Conservation (phyloP, 139 green algal species). For the Micractinium sp. region DNA sequence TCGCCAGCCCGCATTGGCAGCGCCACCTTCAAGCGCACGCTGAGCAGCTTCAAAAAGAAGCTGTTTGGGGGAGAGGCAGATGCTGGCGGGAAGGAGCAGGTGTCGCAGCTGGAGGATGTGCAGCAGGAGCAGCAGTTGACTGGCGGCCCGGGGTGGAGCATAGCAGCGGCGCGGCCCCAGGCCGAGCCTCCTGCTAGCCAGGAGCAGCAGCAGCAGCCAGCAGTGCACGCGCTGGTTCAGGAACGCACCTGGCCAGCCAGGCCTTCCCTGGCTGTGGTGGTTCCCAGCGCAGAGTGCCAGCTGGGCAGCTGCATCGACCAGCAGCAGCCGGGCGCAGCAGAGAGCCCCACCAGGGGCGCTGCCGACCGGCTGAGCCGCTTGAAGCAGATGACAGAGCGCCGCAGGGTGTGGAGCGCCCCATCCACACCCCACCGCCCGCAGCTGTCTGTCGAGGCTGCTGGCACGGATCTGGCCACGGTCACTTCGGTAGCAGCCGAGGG, state of each 20-base stretch:
- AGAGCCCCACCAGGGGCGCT: neutral
- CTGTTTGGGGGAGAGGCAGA: constrained; percentile 7
- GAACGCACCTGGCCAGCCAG: neutral
- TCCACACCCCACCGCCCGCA: too few species aligned
- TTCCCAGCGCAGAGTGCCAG: neutral
- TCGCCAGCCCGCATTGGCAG: neutral
- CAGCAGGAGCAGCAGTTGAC: neutral
- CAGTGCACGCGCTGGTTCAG: neutral
- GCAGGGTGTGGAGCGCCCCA: constrained; percentile 29
- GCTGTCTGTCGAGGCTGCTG: too few species aligned
- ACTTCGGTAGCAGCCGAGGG: neutral
- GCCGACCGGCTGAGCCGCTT: constrained; percentile 6
- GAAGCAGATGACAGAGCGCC: constrained; percentile 21
- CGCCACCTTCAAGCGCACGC: neutral
- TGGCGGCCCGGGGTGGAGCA: neutral
- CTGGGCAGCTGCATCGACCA: neutral
- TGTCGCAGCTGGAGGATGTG: neutral
- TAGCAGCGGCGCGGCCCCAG: neutral
- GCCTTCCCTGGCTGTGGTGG: neutral
- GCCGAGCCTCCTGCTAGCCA: neutral
- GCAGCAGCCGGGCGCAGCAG: neutral
- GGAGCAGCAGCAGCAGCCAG: neutral
- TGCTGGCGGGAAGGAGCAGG: neutral
- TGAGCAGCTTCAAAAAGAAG: constrained; percentile 25
- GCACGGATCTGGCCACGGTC: too few species aligned